Conservation (phyloP, 352 stramenopile genomes). For the Lagenidium giganteum region DNA sequence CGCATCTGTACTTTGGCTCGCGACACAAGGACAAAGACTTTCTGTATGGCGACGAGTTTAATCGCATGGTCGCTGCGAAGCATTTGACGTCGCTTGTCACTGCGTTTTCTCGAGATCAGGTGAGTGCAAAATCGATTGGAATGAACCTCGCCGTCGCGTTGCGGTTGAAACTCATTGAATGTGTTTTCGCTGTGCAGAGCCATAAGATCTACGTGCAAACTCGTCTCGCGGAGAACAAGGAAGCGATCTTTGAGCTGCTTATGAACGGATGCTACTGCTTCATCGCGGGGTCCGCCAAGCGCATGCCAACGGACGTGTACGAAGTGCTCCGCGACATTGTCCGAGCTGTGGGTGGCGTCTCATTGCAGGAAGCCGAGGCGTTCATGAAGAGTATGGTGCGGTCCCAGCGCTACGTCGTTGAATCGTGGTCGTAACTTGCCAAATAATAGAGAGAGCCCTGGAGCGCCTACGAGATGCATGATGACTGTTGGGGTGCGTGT, state of each 20-base stretch:
- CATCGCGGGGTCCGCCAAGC: constrained; percentile 88
- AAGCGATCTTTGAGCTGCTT: constrained; percentile 61
- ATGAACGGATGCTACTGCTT: constrained; percentile 70
- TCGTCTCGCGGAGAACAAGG: constrained; percentile 76
- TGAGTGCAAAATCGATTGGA: constrained; percentile 9
- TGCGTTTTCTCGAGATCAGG: constrained; percentile 89
- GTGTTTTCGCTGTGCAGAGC: constrained; percentile 18
- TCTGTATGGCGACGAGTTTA: constrained; percentile 80
- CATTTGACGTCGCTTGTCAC: constrained; percentile 73
- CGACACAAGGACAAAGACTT: constrained; percentile 87
- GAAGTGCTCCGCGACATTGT: constrained; percentile 86
- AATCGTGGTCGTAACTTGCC: constrained; percentile 72
- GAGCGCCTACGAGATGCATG: too few species aligned
- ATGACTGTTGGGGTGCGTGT: too few species aligned
- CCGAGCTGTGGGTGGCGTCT: constrained; percentile 64
- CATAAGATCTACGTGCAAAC: constrained; percentile 92
- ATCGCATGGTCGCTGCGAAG: constrained; percentile 31
- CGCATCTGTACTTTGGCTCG: constrained; percentile 86
- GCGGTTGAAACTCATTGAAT: neutral
- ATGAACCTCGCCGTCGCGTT: neutral
- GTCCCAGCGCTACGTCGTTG: constrained; percentile 80
- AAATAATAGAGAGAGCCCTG: constrained; percentile 11
- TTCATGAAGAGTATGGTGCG: constrained; percentile 72
- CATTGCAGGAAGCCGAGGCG: constrained; percentile 51
- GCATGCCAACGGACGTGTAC: constrained; percentile 90